These are phyloP conservation scores for Xylariaceae sp. DNA, from an alignment of 2,329 filamentous ascomycete genomes.

Conservation along the genomic window DNA sequence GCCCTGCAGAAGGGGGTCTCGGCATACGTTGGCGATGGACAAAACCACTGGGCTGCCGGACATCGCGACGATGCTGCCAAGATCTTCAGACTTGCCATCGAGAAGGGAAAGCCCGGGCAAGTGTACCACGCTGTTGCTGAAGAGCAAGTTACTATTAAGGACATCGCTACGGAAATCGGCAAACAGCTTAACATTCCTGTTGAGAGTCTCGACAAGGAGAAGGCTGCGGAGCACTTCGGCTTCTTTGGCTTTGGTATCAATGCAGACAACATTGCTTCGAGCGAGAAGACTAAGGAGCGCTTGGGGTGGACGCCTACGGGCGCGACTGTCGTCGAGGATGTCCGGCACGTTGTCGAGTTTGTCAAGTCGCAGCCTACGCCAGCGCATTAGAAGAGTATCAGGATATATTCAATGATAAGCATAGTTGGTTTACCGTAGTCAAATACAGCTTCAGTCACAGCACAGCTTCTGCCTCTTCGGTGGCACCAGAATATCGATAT, in stretches of 20 bases:
- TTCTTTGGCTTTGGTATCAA: not conserved
- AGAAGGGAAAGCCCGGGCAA: slow-evolving; percentile 2
- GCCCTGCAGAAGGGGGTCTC: not conserved
- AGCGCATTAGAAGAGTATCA: no score
- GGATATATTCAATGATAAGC: no score
- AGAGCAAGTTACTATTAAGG: slow-evolving; percentile 3
- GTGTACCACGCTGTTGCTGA: slow-evolving; percentile 7
- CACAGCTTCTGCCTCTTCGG: no score
- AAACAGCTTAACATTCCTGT: slow-evolving; percentile 6
- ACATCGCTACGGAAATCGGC: slow-evolving; percentile 6
- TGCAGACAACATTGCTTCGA: slow-evolving; percentile 5
- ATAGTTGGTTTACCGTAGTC: no score
- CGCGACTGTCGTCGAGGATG: slow-evolving; percentile 1
- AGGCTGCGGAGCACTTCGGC: slow-evolving; percentile 4
- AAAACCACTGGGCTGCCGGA: slow-evolving; percentile 7
- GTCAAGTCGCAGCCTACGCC: not conserved
- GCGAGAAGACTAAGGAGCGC: slow-evolving; percentile 5
- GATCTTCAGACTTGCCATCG: slow-evolving; percentile 7
- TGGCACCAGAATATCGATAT: no score
- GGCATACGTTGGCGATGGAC: not conserved
- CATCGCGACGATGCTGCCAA: slow-evolving; percentile 7
- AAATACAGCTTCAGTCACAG: no score
- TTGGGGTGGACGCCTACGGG: slow-evolving; percentile 8
- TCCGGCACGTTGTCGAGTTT: not conserved
- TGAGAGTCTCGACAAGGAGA: not conserved